Evolutionary conservation across 257 asterid species (phyloP).

Genomic region (Solanum chiquidenum): DNA sequence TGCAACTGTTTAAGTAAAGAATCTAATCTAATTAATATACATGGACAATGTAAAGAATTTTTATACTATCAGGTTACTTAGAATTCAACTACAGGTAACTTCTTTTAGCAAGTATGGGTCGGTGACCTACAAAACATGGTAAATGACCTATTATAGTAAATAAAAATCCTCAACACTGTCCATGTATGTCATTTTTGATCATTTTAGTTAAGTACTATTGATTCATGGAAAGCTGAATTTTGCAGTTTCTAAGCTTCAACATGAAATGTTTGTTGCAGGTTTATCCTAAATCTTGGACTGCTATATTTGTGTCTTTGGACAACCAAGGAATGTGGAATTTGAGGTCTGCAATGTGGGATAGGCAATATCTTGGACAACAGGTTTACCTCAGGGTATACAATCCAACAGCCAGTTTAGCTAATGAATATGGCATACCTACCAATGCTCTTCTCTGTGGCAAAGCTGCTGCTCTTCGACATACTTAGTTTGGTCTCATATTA

Average conservation of each 20-base stretch:
- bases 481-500: background rate
- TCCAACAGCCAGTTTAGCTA: constrained; percentile 3
- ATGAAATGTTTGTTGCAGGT: constrained; percentile 3
- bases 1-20: background rate
- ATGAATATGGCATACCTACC: constrained; percentile 9
- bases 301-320: constrained; percentile 12
- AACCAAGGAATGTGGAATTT: constrained; percentile 21
- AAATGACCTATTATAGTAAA: background rate
- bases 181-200: background rate
- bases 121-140: background rate
- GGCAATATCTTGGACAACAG: constrained; percentile 14
- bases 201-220: background rate
- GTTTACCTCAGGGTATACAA: constrained; percentile 11
- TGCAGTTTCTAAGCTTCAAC: background rate
- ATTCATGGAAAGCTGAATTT: background rate
- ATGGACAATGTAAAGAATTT: background rate
- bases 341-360: constrained; percentile 19
- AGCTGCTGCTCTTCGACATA: background rate
- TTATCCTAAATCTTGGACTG: constrained; percentile 14
- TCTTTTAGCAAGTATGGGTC: background rate
- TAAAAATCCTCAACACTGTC: background rate
- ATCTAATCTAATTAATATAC: background rate
- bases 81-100: background rate
- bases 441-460: constrained; percentile 16
- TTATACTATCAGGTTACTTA: background rate